These are phyloP conservation scores for Fusarium setosum DNA, from an alignment of 2,329 filamentous ascomycete species.

Conservation along the genomic window DNA sequence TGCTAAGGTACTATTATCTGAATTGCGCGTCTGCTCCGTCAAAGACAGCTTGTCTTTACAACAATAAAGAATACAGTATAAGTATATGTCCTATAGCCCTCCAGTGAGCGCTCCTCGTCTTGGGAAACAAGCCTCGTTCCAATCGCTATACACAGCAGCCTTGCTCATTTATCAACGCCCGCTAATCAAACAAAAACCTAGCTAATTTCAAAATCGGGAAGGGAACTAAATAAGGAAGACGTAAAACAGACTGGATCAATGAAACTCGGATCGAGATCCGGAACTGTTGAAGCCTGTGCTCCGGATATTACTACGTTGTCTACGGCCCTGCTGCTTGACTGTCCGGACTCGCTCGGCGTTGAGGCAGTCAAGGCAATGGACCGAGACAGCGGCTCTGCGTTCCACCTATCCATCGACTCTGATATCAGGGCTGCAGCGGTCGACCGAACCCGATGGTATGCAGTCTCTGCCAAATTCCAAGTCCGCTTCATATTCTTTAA, in stretches of 20 bases:
- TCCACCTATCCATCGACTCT: slow-evolving; percentile 38
- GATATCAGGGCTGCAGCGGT: slow-evolving; percentile 29
- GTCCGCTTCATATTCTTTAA: slow-evolving; percentile 31
- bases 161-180: not conserved
- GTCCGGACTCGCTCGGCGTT: not conserved
- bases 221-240: slow-evolving; percentile 4
- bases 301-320: not conserved
- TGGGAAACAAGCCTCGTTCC: too few species aligned
- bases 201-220: not conserved
- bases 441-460: slow-evolving; percentile 29
- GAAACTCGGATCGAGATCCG: not conserved
- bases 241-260: slow-evolving; percentile 1
- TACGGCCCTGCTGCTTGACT: not conserved
- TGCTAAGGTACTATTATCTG: too few species aligned
- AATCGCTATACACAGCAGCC: not conserved
- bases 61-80: too few species aligned
- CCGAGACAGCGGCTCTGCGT: slow-evolving; percentile 23
- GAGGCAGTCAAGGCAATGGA: not conserved
- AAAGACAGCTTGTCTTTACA: too few species aligned
- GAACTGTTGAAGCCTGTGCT: not conserved
- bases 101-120: too few species aligned
- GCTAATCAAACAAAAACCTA: not conserved
- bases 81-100: too few species aligned
- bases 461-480: slow-evolving; percentile 31
- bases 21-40: too few species aligned